Percentiles rank a stretch among this genome's conserved stretches.
These are phyloP conservation scores for Nicotiana paniculata DNA, from an alignment of 257 asterid species.

Conservation along the genomic window DNA sequence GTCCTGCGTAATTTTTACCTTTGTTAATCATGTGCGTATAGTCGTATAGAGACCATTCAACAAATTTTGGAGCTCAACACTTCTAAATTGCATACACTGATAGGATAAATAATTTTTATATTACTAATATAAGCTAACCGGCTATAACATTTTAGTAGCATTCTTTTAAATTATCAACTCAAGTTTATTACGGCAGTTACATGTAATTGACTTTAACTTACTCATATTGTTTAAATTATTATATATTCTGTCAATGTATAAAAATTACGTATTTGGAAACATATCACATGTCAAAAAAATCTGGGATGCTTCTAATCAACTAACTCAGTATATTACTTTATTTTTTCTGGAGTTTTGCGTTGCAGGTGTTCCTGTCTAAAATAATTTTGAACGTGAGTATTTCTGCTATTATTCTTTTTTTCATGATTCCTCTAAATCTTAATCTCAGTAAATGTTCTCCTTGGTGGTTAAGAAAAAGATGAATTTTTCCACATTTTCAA, in stretches of 20 bases:
- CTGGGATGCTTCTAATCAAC: not conserved
- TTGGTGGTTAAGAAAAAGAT: no score
- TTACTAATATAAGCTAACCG: not conserved
- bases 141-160: no score
- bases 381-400: not conserved
- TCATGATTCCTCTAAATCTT: no score
- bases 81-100: no score
- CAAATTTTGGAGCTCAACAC: no score
- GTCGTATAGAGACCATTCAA: no score
- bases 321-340: not conserved
- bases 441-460: no score
- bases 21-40: no score
- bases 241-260: not conserved
- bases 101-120: no score
- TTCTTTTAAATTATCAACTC: not conserved
- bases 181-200: not conserved
- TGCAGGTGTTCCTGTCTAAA: not conserved
- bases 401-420: no score
- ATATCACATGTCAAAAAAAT: not conserved
- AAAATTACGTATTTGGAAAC: not conserved
- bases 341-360: not conserved
- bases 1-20: no score
- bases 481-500: no score
- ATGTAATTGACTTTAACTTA: not conserved
- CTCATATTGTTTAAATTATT: not conserved